Conservation (phyloP, 2,329 filamentous ascomycete genomes). For the Apiospora hydei region DNA sequence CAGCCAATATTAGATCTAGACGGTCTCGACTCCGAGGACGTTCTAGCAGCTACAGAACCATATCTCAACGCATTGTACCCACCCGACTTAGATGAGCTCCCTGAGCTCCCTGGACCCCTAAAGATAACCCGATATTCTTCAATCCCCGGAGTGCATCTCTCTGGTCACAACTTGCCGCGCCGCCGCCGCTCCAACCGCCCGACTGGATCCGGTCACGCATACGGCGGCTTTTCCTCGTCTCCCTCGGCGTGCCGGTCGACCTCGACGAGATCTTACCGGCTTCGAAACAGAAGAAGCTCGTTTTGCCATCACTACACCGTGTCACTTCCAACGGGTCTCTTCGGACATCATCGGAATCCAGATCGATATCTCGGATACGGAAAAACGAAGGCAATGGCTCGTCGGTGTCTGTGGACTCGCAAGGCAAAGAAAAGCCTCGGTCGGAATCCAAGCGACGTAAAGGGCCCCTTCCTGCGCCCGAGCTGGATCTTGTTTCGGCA, state of each 20-base stretch:
- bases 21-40: slow-evolving; percentile 65
- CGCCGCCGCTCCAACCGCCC: slow-evolving; percentile 91
- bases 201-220: slow-evolving; percentile 98
- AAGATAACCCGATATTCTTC: slow-evolving; percentile 73
- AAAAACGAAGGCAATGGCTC: slow-evolving; percentile 60
- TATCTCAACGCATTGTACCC: slow-evolving; percentile 74
- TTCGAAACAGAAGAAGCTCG: slow-evolving; percentile 96
- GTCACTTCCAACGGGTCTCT: slow-evolving; percentile 58
- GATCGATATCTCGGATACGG: slow-evolving; percentile 54
- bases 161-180: slow-evolving; percentile 95
- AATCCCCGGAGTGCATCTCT: slow-evolving; percentile 88
- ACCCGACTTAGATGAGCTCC: slow-evolving; percentile 59
- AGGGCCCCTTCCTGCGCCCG: slow-evolving; percentile 73
- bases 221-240: slow-evolving; percentile 92
- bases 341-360: slow-evolving; percentile 62
- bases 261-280: slow-evolving; percentile 96
- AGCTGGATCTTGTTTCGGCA: slow-evolving; percentile 80
- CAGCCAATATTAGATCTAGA: slow-evolving; percentile 75
- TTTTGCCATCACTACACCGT: slow-evolving; percentile 75
- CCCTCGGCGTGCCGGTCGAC: slow-evolving; percentile 93
- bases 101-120: slow-evolving; percentile 58
- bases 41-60: slow-evolving; percentile 66
- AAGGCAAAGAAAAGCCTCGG: slow-evolving; percentile 56
- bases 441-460: slow-evolving; percentile 51
- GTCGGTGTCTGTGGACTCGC: slow-evolving; percentile 65